Base-by-base conservation (phyloP, 257 asterid species). In the Salvia rosmarinus region DNA sequence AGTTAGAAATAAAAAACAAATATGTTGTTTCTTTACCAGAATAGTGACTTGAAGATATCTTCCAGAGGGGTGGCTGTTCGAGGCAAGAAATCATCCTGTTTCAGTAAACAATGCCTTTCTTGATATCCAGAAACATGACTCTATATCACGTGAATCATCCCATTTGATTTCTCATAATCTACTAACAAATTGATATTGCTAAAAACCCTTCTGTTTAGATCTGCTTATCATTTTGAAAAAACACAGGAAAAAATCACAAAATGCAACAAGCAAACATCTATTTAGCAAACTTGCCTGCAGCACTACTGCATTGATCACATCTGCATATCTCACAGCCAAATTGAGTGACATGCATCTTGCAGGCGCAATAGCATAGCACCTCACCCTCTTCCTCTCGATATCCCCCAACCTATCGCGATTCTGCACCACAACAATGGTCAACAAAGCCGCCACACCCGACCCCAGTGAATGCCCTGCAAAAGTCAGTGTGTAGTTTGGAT, bases 1-100 rank as follows among this genome's bases (percentile, higher is more conserved):
- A 42, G 35, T 74, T 46, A 64, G 37, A 69, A 17, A 59, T 20
- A 52, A 37, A 55, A 64, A 35, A 14, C 35, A 6, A n/a, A 21
- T 62, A 28, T 52, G 57, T 20, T 34, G 39, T 43, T 68, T 62
- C 46, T 77, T 75, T 82, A 91, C 97, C 96, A 91, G 84, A 91
- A 83, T 32, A 91, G 80, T 32, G 97, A 91, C 82, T 91, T 89
- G 87, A 91, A 91, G 71, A 91, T 85, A 82, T 91, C 97, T 82
- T 91, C 97, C 90, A 89, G 78, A n/a, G 97, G 96, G 21, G 96
- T 89, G 71, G 95, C 95, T 16, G 96, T 91, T 55, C 96, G 88
- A 51, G 96, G 96, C 85, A 91, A 87, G 85, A 91, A 91, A 81
- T 91, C 96, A 23, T 89, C 97, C 96, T 91, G 84, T 67, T 73